Evolutionary conservation across 352 stramenopile genomes (phyloP), one percentile per base, ranked within the genome.

Genomic region (Pseudoperonospora humuli): DNA sequence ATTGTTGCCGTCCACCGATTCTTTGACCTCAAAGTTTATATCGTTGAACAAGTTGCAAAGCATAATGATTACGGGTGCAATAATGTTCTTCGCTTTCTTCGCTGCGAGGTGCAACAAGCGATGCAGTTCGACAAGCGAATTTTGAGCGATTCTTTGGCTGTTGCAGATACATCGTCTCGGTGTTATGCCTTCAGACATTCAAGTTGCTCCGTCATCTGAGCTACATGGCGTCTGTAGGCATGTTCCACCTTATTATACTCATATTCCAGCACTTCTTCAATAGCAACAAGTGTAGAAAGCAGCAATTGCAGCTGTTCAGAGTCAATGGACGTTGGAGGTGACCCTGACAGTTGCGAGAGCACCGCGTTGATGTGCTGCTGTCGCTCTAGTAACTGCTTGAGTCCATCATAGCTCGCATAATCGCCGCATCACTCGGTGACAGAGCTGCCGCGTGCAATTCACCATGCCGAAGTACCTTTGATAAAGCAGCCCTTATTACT

Each of bases 61-160:
- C n/a, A n/a, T n/a, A n/a, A n/a, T n/a, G n/a, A n/a, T n/a, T n/a
- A n/a, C n/a, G n/a, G n/a, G n/a, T n/a, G n/a, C n/a, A n/a, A n/a
- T n/a, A n/a, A n/a, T n/a, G n/a, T n/a, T n/a, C n/a, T n/a, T n/a
- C n/a, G n/a, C n/a, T n/a, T n/a, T n/a, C n/a, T n/a, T n/a, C n/a
- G n/a, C n/a, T n/a, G n/a, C n/a, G n/a, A 98, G 66, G 51, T 97
- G 96, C 17, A 95, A 57, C 33, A 92, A 73, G 3, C 93, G 84
- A 64, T 98, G 90, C 28, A 97, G 70, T 61, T 98, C 91, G n/a
- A 86, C 76, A 20, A 98, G 75, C 26, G 93, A 84, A 36, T 93
- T 84, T 94, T 90, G 36, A 98, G 89, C 32, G 89, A 97, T 63
- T 97, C 83, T 31, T 79, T 71, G 5, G 75, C 70, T 10, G 64